Evolutionary conservation across 202 grass and related monocot species (phyloP).

Genomic region (Bolboschoenoplectus hybrid): DNA sequence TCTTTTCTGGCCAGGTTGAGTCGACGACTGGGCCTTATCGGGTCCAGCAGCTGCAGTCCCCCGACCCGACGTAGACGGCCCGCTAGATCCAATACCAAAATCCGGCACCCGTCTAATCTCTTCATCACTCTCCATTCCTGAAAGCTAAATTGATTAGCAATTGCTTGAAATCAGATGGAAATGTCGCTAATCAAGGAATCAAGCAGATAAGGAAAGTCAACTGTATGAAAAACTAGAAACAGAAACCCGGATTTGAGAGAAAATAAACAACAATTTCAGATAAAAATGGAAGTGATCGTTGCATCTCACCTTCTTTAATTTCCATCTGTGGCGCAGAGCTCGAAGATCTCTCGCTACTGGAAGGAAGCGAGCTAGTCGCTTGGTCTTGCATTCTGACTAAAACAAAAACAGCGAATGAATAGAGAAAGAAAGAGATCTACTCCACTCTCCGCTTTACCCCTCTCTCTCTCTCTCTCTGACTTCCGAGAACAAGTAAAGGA

Average conservation of each 20-base stretch:
- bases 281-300: not conserved
- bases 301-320: conserved; percentile 57
- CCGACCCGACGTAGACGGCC: conserved; percentile 54
- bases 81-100: conserved; percentile 41
- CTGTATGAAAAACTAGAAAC: not conserved
- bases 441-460: not conserved
- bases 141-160: conserved; percentile 4
- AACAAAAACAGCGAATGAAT: not conserved
- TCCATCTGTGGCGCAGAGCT: conserved; percentile 66
- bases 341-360: conserved; percentile 88
- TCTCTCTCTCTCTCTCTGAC: not conserved
- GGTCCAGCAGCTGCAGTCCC: conserved; percentile 50
- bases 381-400: conserved; percentile 54
- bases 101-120: conserved; percentile 80
- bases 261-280: conserved; percentile 11
- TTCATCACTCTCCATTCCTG: conserved; percentile 80
- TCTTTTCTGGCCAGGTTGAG: conserved; percentile 47
- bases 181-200: not conserved
- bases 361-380: conserved; percentile 68
- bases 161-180: not conserved
- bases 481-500: conserved; percentile 14
- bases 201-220: not conserved
- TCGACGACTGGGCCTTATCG: conserved; percentile 40
- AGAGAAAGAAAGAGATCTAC: not conserved
- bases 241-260: not conserved